Evolutionary conservation across 192 early-diverging fungal genomes (phyloP), one percentile per base, ranked within the genome.

Genomic region (Linnemannia exigua): DNA sequence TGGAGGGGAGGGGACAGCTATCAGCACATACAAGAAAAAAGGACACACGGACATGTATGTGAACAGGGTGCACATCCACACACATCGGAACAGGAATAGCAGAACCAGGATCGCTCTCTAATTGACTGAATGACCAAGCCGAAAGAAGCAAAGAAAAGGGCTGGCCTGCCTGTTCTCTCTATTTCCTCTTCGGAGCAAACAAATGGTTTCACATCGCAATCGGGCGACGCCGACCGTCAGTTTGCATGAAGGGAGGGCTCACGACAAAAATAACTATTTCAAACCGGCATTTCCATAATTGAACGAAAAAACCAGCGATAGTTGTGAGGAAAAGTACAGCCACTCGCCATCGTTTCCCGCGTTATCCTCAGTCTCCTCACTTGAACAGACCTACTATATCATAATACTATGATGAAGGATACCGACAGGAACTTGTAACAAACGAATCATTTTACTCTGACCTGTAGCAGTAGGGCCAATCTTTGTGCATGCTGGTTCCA

Each of bases 231-330:
- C 46, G 47, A 74, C 28, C 52, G 20, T 51, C 38, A n/a, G n/a
- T 75, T 75, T 75, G 58, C 25, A 75, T 31, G 25, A 75, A 75
- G 22, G 46, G 74, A 75, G 31, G 25, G 38, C 36, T 46, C 70
- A 28, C 44, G 14, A 44, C 36, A 71, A 46, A 33, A 51, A 74
- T 63, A 75, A 66, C 35, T 61, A n/a, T n/a, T 22, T 61, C 58
- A 28, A 12, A 3, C 12, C 47, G 44, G 76, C 22, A 77, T 52
- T 68, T 51, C 76, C 76, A 77, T 77, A 77, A 77, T 38, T 77
- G 76, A 76, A 22, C n/a, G n/a, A n/a, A n/a, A n/a, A n/a, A n/a
- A n/a, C n/a, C n/a, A n/a, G n/a, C n/a, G n/a, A n/a, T n/a, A n/a
- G n/a, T n/a, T n/a, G n/a, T n/a, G n/a, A n/a, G n/a, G n/a, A n/a